A percentile compares a stretch with the other conserved stretches of the same genome.
Evolutionary conservation across 768 basidiomycete species (phyloP).

Genomic region (Paxillus involutus): DNA sequence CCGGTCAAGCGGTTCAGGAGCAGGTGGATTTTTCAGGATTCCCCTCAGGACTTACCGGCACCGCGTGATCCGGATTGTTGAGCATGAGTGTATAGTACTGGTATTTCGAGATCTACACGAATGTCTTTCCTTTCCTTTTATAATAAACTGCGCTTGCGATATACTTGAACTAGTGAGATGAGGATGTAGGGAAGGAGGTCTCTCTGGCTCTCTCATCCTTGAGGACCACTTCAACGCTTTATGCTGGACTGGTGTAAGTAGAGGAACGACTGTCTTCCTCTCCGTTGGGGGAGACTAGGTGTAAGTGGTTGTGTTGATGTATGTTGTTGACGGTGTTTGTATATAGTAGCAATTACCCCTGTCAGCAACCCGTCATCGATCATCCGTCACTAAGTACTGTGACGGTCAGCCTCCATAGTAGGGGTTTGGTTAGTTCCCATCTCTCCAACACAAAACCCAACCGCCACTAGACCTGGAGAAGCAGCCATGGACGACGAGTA

Average conservation of each 20-base stretch:
- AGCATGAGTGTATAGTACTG: conserved; percentile 11
- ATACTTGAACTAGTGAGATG: no score
- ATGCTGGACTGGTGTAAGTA: no score
- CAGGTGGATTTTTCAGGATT: conserved; percentile 95
- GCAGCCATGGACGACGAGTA: conserved; percentile 23
- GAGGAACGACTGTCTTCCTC: no score
- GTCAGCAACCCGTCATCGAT: neutral
- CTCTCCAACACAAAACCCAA: neutral
- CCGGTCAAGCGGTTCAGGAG: conserved; percentile 75
- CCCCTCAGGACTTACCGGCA: conserved; percentile 69
- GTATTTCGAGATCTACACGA: conserved; percentile 22
- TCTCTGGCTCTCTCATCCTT: no score
- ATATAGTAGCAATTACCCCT: neutral
- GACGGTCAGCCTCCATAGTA: neutral
- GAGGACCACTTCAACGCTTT: no score
- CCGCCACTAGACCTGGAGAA: neutral
- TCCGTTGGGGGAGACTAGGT: no score
- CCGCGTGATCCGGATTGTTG: conserved; percentile 19
- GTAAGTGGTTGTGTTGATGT: no score
- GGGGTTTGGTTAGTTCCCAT: no score
- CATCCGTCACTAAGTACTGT: no score
- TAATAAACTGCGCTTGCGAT: no score
- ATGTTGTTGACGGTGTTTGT: no score
- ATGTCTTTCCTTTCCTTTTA: neutral
- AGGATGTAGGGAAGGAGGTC: no score